These are phyloP conservation scores for Zygoascus sp. DNA, from an alignment of 1,139 yeast species.

Conservation along the genomic window DNA sequence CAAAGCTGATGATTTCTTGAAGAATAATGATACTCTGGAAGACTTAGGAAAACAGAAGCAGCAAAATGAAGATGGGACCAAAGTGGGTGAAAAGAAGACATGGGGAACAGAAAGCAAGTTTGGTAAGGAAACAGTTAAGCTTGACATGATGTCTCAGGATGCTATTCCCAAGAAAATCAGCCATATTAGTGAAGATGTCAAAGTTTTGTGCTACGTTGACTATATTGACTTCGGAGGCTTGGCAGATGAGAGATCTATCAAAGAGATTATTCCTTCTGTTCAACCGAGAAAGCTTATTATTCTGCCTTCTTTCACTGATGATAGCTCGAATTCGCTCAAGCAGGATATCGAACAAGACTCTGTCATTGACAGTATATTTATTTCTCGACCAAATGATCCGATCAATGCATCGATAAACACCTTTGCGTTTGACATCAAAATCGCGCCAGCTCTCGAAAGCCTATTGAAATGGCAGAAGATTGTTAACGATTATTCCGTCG, in stretches of 20 bases:
- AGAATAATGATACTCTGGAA: constrained; percentile 18
- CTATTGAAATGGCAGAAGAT: constrained; percentile 78
- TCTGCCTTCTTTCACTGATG: constrained; percentile 22
- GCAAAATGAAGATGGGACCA: constrained; percentile 22
- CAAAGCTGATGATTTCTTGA: constrained; percentile 57
- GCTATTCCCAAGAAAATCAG: constrained; percentile 51
- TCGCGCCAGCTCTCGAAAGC: constrained; percentile 63
- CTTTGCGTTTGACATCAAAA: constrained; percentile 64
- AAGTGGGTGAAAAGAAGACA: constrained; percentile 38
- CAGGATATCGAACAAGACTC: constrained; percentile 18
- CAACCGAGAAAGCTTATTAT: constrained; percentile 74
- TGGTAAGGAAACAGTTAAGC: constrained; percentile 43
- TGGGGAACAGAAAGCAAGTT: constrained; percentile 34
- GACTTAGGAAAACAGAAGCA: constrained; percentile 15
- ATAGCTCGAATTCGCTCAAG: constrained; percentile 7
- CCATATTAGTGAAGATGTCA: constrained; percentile 38
- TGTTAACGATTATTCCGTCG: constrained; percentile 74
- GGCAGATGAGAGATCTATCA: constrained; percentile 78
- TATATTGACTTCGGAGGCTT: constrained; percentile 81
- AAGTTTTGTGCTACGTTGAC: constrained; percentile 64
- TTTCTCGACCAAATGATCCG: constrained; percentile 40
- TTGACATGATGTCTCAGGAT: constrained; percentile 48
- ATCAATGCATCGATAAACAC: constrained; percentile 56
- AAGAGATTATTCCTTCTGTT: constrained; percentile 71
- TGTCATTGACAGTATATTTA: constrained; percentile 26